Evolutionary conservation across 2,329 filamentous ascomycete species (phyloP), one percentile per base, ranked within the genome.

Genomic region (Juglanconis oblonga): DNA sequence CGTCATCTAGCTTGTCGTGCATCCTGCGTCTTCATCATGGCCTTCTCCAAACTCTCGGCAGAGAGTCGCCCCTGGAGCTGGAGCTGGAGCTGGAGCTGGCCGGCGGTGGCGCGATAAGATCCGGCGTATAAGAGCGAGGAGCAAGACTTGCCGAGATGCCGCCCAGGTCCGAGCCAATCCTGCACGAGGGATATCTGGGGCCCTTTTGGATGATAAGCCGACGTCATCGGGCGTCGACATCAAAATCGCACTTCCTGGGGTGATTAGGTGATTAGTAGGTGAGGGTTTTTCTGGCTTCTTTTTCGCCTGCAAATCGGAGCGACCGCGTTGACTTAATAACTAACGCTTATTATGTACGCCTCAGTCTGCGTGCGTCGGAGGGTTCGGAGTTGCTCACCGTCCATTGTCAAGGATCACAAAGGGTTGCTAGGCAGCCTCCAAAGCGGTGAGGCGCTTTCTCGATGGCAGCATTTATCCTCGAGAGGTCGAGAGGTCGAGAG

Each of bases 51-150:
- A 24, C 24, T 24, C 24, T 24, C 24, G 24, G 24, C 24, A 24
- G 24, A 24, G 24, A 24, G 24, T 24, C 24, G 24, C 24, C 24
- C 24, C 24, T 24, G 24, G 24, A 24, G 24, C 24, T 40, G 8
- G 36, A 55, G 50, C 57, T 44, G 42, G 58, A 53, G 52, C 42
- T 48, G 13, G 48, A 52, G 53, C 40, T 38, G 53, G n/a, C 48
- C 36, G 48, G 52, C 42, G 51, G 47, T 45, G 17, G 57, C 24
- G 57, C 49, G 52, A 59, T 35, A 61, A 61, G 54, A 50, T 58
- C 59, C 59, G 59, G 55, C 58, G 50, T 54, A 58, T 24, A 24
- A 54, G 59, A 58, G 59, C 59, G 59, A 62, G 60, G 35, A 24
- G 52, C 9, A 9, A 47, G n/a, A 17, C 44, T 55, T 14, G 52